phyloP scores from a whole-genome alignment of 371 early-diverging fungal genomes.

The Mucor velutinosus region DNA sequence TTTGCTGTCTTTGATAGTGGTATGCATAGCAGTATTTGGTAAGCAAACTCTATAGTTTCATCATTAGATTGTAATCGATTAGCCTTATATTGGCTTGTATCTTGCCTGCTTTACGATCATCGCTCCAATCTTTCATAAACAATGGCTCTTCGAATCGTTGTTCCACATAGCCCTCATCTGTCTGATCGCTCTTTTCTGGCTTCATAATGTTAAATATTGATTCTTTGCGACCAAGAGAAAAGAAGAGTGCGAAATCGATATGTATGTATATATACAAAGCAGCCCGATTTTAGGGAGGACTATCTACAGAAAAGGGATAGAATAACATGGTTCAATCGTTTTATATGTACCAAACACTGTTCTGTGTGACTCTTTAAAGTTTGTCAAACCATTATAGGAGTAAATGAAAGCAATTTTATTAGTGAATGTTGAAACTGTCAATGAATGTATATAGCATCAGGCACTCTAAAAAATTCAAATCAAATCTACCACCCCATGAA shows the following conservation, averaged over 20 bases:
- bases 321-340: background rate
- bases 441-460: background rate
- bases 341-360: background rate
- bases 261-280: background rate
- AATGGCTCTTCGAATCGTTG: conserved; percentile 57
- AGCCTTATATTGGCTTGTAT: background rate
- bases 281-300: background rate
- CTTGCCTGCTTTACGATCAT: conserved; percentile 69
- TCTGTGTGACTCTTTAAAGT: background rate
- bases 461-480: background rate
- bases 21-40: conserved; percentile 64
- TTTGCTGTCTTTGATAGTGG: conserved; percentile 56
- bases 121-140: conserved; percentile 53
- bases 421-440: background rate
- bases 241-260: background rate
- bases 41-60: conserved; percentile 61
- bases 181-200: conserved; percentile 8
- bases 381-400: background rate
- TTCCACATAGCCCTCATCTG: conserved; percentile 73
- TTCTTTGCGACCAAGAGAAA: background rate
- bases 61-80: background rate
- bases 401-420: too few relatives aligned
- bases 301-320: background rate
- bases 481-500: background rate
- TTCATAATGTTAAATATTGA: background rate